These are phyloP conservation scores for Pelargonium hybrid DNA, from an alignment of 441 rosid genomes.

Conservation along the genomic window DNA sequence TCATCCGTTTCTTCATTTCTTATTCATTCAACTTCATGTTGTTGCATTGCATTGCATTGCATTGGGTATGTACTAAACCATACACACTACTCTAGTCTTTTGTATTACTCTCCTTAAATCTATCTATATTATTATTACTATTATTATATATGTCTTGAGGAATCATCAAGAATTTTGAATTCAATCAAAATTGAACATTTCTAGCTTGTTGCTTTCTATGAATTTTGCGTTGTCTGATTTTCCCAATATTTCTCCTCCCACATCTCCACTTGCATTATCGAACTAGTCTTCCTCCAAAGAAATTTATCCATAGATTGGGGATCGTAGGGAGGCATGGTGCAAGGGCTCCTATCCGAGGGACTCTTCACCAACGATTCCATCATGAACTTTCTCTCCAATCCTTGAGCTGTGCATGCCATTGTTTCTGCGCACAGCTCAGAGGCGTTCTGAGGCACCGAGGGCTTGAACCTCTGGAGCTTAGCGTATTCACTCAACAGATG, in stretches of 20 bases:
- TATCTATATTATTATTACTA: too few species aligned
- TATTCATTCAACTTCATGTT: too few species aligned
- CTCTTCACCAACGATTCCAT: conserved; percentile 41
- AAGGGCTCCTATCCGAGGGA: conserved; percentile 35
- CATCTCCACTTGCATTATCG: conserved; percentile 35
- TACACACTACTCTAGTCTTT: too few species aligned
- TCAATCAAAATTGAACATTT: too few species aligned
- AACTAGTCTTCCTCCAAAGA: conserved; percentile 26
- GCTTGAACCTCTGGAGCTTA: conserved; percentile 45
- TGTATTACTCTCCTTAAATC: too few species aligned
- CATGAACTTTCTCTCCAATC: conserved; percentile 37
- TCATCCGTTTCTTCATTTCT: too few species aligned
- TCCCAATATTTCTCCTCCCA: conserved; percentile 45
- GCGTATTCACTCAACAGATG: conserved; percentile 61
- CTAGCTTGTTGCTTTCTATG: too few species aligned
- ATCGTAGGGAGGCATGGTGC: conserved; percentile 40
- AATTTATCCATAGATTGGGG: conserved; percentile 29
- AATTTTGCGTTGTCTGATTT: too few species aligned
- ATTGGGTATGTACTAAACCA: too few species aligned
- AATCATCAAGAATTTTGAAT: too few species aligned
- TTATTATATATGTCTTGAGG: too few species aligned
- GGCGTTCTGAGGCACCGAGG: conserved; percentile 34
- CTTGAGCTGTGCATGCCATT: conserved; percentile 42
- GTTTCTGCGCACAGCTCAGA: conserved; percentile 47
- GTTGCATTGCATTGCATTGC: too few species aligned